Percentiles rank a stretch among this genome's conserved stretches.
Conservation (phyloP, 2,329 filamentous ascomycete genomes). For the Pseudogymnoascus sp. region DNA sequence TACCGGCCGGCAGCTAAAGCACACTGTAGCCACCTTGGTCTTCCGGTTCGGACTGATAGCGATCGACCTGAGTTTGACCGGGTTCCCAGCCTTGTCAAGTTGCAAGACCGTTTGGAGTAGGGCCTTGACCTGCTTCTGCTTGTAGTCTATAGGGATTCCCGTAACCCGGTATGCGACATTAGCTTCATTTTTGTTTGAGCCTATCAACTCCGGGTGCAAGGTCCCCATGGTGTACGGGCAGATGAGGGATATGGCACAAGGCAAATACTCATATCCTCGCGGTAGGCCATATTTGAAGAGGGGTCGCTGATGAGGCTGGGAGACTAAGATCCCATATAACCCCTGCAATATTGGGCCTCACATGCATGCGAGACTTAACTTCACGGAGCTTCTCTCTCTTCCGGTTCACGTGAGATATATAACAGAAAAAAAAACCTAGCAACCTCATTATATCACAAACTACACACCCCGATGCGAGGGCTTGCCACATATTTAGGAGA, state of each 20-base stretch:
- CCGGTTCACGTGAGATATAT: background rate
- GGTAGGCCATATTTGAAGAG: background rate
- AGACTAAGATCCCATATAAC: background rate
- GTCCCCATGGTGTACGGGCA: background rate
- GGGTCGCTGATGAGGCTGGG: background rate
- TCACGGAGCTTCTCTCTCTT: background rate
- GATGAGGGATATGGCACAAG: background rate
- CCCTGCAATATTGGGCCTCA: background rate
- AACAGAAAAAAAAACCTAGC: background rate
- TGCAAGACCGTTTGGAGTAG: background rate
- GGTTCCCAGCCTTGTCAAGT: background rate
- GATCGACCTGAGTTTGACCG: background rate
- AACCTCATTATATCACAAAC: background rate
- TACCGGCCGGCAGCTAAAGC: background rate
- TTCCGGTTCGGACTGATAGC: background rate
- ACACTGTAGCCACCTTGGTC: background rate
- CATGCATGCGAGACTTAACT: background rate
- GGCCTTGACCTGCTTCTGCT: slow-evolving; percentile 1
- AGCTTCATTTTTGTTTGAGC: background rate
- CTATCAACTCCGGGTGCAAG: background rate
- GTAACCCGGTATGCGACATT: background rate
- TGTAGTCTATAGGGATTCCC: background rate
- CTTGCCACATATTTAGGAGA: background rate
- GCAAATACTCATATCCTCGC: background rate
- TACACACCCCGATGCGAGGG: background rate